phyloP scores from a whole-genome alignment of 768 basidiomycete genomes.

The Lentinula lateritia region DNA sequence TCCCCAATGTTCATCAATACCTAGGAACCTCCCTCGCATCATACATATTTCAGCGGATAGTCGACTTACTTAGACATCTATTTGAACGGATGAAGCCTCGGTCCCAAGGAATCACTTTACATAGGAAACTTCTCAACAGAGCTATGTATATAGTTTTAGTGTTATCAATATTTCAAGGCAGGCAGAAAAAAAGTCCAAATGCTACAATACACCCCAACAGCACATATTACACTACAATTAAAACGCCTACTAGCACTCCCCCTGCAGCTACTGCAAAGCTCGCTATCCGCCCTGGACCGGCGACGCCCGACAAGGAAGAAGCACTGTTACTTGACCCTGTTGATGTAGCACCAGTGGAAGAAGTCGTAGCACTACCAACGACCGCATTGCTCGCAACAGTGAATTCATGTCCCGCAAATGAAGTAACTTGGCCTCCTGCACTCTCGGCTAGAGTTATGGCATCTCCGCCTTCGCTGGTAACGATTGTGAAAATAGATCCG shows the following conservation, averaged over 20 bases:
- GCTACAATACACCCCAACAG: no score
- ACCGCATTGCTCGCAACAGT: constrained; percentile 20
- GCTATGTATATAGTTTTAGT: no score
- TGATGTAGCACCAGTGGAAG: background rate
- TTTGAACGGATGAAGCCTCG: no score
- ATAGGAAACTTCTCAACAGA: no score
- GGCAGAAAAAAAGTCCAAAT: no score
- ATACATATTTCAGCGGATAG: no score
- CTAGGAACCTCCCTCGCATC: no score
- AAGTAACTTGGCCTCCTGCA: constrained; percentile 26
- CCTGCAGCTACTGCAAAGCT: background rate
- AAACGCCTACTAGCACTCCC: background rate
- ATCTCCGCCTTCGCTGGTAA: constrained; percentile 32
- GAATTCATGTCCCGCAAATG: constrained; percentile 31
- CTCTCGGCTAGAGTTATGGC: constrained; percentile 35
- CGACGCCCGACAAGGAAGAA: background rate
- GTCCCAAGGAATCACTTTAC: no score
- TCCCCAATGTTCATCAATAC: no score
- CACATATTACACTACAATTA: background rate
- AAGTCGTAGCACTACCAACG: constrained; percentile 4
- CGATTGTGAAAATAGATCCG: constrained; percentile 26
- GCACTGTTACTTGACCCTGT: background rate
- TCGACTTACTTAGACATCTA: no score
- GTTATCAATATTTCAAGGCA: no score
- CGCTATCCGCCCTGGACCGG: background rate